These are phyloP conservation scores for Lagenaria siceraria DNA, from an alignment of 306 rosid genomes.

Conservation along the genomic window DNA sequence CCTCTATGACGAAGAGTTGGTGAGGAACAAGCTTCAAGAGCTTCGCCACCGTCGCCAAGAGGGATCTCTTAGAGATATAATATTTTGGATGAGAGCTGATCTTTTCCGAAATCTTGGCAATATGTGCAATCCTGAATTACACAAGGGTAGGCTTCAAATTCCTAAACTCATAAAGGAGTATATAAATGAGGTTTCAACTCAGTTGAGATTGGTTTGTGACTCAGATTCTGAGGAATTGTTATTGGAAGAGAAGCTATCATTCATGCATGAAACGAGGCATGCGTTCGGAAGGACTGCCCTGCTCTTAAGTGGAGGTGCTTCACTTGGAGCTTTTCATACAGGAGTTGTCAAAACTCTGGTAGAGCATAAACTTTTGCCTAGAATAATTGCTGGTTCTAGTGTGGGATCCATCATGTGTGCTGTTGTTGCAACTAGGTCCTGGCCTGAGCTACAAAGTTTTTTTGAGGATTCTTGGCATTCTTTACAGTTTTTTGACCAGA, in stretches of 20 bases:
- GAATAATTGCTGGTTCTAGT: constrained; percentile 95
- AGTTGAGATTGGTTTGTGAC: constrained; percentile 82
- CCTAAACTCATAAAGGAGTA: constrained; percentile 82
- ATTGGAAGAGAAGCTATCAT: constrained; percentile 79
- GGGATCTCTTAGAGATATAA: constrained; percentile 71
- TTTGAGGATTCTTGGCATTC: constrained; percentile 88
- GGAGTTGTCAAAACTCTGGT: constrained; percentile 86
- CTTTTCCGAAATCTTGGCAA: constrained; percentile 82
- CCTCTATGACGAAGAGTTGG: constrained; percentile 71
- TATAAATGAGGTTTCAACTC: constrained; percentile 75
- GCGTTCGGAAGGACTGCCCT: constrained; percentile 96
- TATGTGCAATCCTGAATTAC: constrained; percentile 90
- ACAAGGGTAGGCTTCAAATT: constrained; percentile 82
- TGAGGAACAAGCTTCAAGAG: constrained; percentile 80
- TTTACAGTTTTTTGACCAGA: constrained; percentile 73
- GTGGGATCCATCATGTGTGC: constrained; percentile 96
- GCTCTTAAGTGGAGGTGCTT: constrained; percentile 95
- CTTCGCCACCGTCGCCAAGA: constrained; percentile 71
- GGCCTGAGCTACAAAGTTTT: constrained; percentile 95
- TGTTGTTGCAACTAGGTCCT: constrained; percentile 85
- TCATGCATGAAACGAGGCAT: constrained; percentile 92
- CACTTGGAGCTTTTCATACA: constrained; percentile 85
- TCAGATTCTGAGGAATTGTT: constrained; percentile 75
- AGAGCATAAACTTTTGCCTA: constrained; percentile 78
- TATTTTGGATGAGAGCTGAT: constrained; percentile 92